A percentile compares a stretch with the other conserved stretches of the same genome.
phyloP scores from a whole-genome alignment of 192 early-diverging fungal genomes.

The Gigaspora rosea region DNA sequence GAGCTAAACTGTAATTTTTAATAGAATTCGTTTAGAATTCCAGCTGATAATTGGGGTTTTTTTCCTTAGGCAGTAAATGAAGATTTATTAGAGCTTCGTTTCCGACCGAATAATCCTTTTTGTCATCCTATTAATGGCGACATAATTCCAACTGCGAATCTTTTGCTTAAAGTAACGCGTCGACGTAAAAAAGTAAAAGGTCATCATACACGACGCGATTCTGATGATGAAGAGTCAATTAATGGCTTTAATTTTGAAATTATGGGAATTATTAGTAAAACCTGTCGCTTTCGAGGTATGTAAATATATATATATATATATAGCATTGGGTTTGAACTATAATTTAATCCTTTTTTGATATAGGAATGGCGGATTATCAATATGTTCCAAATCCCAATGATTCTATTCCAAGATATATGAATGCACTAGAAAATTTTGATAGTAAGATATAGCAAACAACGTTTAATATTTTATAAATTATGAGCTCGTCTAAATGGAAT shows the following conservation, averaged over 20 bases:
- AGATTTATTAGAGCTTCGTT: slow-evolving; percentile 55
- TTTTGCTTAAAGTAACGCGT: slow-evolving; percentile 63
- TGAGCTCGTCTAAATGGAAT: background rate
- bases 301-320: background rate
- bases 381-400: slow-evolving; percentile 48
- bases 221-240: slow-evolving; percentile 15
- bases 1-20: background rate
- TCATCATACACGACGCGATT: slow-evolving; percentile 24
- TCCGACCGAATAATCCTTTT: slow-evolving; percentile 59
- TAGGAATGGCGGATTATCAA: slow-evolving; percentile 68
- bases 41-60: background rate
- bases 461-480: background rate
- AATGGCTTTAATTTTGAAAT: slow-evolving; percentile 47
- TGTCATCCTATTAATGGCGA: slow-evolving; percentile 66
- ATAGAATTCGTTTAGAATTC: background rate
- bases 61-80: slow-evolving; percentile 44
- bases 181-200: slow-evolving; percentile 36
- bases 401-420: slow-evolving; percentile 47
- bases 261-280: slow-evolving; percentile 56
- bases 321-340: background rate
- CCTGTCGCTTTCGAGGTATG: slow-evolving; percentile 64
- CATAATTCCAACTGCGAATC: slow-evolving; percentile 54
- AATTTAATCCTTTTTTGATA: background rate
- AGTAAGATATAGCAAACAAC: slow-evolving; percentile 32
- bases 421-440: slow-evolving; percentile 48